Conservation (phyloP, 1,284 basidiomycete species). For the Sporisorium exsertum region DNA sequence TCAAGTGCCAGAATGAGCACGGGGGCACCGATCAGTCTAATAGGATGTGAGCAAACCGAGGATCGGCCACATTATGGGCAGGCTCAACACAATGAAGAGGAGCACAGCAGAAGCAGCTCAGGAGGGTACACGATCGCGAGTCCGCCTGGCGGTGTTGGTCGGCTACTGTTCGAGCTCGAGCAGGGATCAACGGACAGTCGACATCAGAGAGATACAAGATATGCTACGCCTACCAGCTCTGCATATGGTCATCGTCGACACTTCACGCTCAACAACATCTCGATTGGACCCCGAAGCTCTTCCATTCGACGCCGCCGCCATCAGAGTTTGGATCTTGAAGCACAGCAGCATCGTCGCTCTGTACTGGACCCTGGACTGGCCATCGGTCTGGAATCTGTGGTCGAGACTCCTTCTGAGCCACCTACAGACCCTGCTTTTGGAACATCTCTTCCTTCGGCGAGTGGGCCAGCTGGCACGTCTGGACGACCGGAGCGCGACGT, state of each 20-base stretch:
- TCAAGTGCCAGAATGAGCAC: not conserved
- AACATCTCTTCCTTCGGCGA: too few relatives aligned
- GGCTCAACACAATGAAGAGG: not conserved
- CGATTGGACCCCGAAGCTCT: slow-evolving; percentile 3
- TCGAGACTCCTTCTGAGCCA: too few relatives aligned
- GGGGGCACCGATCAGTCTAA: too few relatives aligned
- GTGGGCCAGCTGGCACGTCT: not conserved
- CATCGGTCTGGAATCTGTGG: not conserved
- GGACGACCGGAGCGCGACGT: not conserved
- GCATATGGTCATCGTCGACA: not conserved
- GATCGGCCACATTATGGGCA: not conserved
- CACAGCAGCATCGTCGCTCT: not conserved
- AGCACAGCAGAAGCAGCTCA: not conserved
- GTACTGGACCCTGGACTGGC: too few relatives aligned
- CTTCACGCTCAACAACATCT: not conserved
- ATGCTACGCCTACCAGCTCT: not conserved
- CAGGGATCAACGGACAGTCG: not conserved
- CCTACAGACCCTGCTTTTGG: too few relatives aligned
- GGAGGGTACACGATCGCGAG: slow-evolving; percentile 8
- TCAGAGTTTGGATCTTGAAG: slow-evolving; percentile 12
- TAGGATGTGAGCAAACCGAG: too few relatives aligned
- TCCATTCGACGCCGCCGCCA: slow-evolving; percentile 20
- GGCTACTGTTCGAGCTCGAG: slow-evolving; percentile 19
- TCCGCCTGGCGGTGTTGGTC: slow-evolving; percentile 15
- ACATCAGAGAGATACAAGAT: not conserved